phyloP scores from a whole-genome alignment of 345 rosid species.

The Microthlaspi erraticum region DNA sequence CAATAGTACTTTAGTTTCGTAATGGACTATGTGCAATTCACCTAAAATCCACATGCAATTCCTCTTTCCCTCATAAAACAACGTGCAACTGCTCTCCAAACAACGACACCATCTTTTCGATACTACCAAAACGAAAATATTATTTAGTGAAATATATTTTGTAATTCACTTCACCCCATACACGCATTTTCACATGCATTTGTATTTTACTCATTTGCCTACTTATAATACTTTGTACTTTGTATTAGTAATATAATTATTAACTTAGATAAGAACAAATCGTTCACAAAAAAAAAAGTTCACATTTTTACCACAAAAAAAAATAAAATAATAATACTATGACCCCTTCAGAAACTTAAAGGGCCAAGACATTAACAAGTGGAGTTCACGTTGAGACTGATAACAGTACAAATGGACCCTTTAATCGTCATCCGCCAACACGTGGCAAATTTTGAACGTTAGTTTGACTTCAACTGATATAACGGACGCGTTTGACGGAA shows the following conservation, averaged over 20 bases:
- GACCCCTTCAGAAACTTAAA: neutral
- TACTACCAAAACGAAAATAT: neutral
- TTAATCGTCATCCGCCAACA: neutral
- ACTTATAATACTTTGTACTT: neutral
- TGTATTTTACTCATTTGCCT: conserved; percentile 30
- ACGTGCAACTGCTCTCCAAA: conserved; percentile 38
- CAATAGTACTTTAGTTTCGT: neutral
- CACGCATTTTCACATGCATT: conserved; percentile 28
- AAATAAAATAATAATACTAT: neutral
- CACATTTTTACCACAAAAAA: too few species aligned
- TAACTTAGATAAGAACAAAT: neutral
- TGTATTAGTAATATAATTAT: neutral
- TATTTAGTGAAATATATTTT: neutral
- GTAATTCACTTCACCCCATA: conserved; percentile 11
- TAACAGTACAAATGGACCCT: conserved; percentile 2
- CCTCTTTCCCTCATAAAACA: conserved; percentile 22
- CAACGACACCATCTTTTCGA: conserved; percentile 30
- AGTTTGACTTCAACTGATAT: neutral
- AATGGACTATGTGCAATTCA: conserved; percentile 15
- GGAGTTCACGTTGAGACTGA: conserved; percentile 10
- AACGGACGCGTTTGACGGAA: conserved; percentile 37
- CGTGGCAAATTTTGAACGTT: conserved; percentile 16
- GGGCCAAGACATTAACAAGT: neutral
- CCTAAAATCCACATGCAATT: conserved; percentile 43
- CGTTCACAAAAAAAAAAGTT: too few species aligned